Evolutionary conservation across 1,139 yeast species (phyloP).

Genomic region (Saccharomycopsis phalli): DNA sequence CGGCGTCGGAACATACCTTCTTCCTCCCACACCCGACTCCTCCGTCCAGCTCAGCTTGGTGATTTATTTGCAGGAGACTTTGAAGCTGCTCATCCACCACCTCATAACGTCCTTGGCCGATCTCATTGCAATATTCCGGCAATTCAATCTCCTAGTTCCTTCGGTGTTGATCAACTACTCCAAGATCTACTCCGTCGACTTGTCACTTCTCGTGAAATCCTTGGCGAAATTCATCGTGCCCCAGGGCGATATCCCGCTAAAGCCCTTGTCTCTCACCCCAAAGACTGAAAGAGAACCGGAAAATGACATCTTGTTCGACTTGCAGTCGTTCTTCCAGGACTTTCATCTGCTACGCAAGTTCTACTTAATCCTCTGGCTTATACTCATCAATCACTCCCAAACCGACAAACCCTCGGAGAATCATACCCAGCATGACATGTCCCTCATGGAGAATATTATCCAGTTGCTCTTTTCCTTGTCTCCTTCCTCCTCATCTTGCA

Average conservation of each 20-base stretch:
- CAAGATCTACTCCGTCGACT: conserved; percentile 2
- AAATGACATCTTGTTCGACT: neutral
- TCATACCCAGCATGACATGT: neutral
- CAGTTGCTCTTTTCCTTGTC: neutral
- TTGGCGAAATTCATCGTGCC: neutral
- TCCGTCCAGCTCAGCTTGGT: neutral
- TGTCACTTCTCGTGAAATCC: neutral
- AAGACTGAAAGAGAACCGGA: neutral
- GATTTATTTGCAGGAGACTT: neutral
- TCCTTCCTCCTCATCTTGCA: neutral
- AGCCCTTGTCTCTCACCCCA: conserved; percentile 7
- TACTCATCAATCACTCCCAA: conserved; percentile 6
- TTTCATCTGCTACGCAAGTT: conserved; percentile 12
- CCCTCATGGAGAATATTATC: neutral
- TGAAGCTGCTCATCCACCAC: neutral
- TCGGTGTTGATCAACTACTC: conserved; percentile 1
- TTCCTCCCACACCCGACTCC: neutral
- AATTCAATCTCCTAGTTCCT: neutral
- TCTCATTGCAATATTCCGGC: neutral
- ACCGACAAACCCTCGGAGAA: neutral
- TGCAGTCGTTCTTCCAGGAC: conserved; percentile 6
- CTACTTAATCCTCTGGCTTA: conserved; percentile 4
- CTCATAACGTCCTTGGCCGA: neutral
- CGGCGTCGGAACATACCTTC: neutral
- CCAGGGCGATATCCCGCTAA: conserved; percentile 2